A percentile compares a stretch with the other conserved stretches of the same genome.
phyloP scores from a whole-genome alignment of 768 basidiomycete genomes.

The Mycena olivaceomarginata region DNA sequence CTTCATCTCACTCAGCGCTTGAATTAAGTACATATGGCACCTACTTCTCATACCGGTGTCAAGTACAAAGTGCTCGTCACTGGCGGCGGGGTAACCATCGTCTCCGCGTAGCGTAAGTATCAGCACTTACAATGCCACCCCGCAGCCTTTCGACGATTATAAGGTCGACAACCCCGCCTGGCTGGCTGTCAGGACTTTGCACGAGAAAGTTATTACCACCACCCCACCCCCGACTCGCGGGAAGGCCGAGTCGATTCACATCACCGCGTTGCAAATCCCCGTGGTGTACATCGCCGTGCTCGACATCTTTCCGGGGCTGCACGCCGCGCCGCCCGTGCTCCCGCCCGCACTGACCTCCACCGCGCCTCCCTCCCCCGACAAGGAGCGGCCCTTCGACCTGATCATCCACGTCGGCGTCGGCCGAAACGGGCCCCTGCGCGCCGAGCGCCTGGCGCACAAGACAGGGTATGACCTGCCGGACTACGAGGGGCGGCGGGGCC shows the following conservation, averaged over 20 bases:
- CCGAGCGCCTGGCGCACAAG: too few species aligned
- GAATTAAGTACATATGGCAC: too few species aligned
- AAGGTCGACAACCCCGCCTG: conserved; percentile 79
- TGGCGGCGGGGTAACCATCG: conserved; percentile 15
- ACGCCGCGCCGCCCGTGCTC: too few species aligned
- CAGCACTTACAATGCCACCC: not conserved
- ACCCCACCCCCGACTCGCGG: conserved; percentile 21
- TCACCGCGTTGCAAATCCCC: too few species aligned
- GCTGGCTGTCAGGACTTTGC: conserved; percentile 79
- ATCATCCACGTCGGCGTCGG: conserved; percentile 42
- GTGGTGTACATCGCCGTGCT: too few species aligned
- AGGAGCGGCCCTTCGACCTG: conserved; percentile 12
- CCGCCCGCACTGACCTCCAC: too few species aligned
- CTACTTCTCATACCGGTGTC: not conserved
- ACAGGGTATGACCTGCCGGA: too few species aligned
- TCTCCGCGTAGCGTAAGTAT: not conserved
- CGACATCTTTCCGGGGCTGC: too few species aligned
- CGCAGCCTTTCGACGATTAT: conserved; percentile 73
- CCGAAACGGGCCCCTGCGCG: conserved; percentile 25
- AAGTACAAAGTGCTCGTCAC: conserved; percentile 19
- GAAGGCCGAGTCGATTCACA: not conserved
- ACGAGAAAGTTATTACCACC: conserved; percentile 68
- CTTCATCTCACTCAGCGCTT: too few species aligned
- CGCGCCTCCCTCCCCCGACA: too few species aligned
- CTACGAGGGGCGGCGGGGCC: too few species aligned